Conservation (phyloP, 2,329 filamentous ascomycete genomes). For the Fusarium miscanthi region DNA sequence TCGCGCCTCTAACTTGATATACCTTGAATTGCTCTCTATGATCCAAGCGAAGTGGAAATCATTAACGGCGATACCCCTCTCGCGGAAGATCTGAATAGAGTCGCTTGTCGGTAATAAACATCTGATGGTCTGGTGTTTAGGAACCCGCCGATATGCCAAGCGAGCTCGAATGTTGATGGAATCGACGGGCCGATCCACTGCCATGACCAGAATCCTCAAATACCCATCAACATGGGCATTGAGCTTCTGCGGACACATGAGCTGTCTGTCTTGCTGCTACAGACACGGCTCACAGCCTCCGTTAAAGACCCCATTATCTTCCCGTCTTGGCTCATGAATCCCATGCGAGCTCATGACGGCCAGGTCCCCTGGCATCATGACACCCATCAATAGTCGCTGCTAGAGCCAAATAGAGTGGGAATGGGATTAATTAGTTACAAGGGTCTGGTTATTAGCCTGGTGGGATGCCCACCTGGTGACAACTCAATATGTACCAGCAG, state of each 20-base stretch:
- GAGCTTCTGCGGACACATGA: conserved; percentile 11
- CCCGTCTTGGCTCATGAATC: conserved; percentile 30
- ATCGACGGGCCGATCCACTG: conserved; percentile 39
- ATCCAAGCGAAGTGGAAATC: conserved; percentile 8
- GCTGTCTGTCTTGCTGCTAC: conserved; percentile 16
- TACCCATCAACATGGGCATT: not conserved
- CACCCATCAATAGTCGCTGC: conserved; percentile 17
- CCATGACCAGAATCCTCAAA: conserved; percentile 1
- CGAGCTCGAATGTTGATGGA: conserved; percentile 35
- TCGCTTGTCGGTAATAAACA: conserved; percentile 17
- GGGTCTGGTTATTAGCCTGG: conserved; percentile 25
- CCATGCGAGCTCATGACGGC: conserved; percentile 29
- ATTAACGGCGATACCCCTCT: not conserved
- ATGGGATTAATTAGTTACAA: conserved; percentile 29
- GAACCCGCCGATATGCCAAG: conserved; percentile 20
- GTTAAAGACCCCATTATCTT: conserved; percentile 15
- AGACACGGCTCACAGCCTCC: conserved; percentile 27
- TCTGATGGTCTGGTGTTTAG: conserved; percentile 31
- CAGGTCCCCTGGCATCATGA: conserved; percentile 33
- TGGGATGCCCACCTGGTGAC: not conserved
- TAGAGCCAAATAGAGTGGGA: conserved; percentile 2
- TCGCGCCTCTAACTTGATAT: conserved; percentile 20
- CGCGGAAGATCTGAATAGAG: not conserved
- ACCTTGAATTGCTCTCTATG: conserved; percentile 16
- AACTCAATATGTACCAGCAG: conserved; percentile 6